These are phyloP conservation scores for Solanum acaule DNA, from an alignment of 257 asterid genomes.

Conservation along the genomic window DNA sequence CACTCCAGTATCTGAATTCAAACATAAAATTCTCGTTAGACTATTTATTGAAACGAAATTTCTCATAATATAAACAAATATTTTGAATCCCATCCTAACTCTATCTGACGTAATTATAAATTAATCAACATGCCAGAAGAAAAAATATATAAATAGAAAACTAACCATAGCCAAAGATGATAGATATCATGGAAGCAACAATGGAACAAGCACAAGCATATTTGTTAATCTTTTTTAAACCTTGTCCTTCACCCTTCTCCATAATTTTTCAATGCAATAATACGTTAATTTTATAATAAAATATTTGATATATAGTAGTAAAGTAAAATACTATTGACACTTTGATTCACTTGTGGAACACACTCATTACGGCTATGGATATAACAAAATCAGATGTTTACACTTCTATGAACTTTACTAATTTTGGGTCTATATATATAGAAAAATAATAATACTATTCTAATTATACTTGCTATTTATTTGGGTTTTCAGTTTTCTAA, in stretches of 20 bases:
- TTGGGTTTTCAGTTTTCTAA: neutral
- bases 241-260: constrained; percentile 15
- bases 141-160: neutral
- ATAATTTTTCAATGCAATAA: neutral
- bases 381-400: neutral
- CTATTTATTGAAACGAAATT: neutral
- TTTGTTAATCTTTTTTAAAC: constrained; percentile 23
- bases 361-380: neutral
- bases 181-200: constrained; percentile 65
- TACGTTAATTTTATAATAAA: too few relatives aligned
- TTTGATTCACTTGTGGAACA: neutral
- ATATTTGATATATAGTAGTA: neutral
- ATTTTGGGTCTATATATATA: neutral
- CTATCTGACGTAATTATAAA: too few relatives aligned
- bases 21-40: neutral
- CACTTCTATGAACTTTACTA: neutral
- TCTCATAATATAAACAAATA: too few relatives aligned
- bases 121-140: too few relatives aligned
- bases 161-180: constrained; percentile 68
- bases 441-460: neutral
- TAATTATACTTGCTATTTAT: neutral
- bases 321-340: neutral
- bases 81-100: too few relatives aligned
- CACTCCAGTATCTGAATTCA: constrained; percentile 46
- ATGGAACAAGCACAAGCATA: constrained; percentile 53